These are phyloP conservation scores for Mycena floridula DNA, from an alignment of 768 basidiomycete genomes.

Conservation along the genomic window DNA sequence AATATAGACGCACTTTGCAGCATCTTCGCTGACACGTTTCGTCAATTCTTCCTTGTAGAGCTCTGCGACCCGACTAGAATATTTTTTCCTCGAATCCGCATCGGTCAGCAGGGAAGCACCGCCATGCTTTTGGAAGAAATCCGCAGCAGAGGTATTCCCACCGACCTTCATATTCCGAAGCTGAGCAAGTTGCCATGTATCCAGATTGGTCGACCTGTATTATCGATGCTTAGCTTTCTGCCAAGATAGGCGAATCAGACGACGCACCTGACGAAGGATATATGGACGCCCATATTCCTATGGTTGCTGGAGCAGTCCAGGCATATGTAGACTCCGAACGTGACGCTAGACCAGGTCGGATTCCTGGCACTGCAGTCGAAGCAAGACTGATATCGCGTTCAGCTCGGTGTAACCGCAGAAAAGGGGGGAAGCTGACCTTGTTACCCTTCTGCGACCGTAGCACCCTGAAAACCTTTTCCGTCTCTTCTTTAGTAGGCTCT, in stretches of 20 bases:
- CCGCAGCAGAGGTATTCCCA: slow-evolving; percentile 80
- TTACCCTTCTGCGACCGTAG: slow-evolving; percentile 84
- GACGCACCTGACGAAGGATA: slow-evolving; percentile 90
- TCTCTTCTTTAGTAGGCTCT: slow-evolving; percentile 81
- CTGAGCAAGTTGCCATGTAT: slow-evolving; percentile 88
- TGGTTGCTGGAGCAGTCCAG: slow-evolving; percentile 94
- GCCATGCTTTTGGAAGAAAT: slow-evolving; percentile 89
- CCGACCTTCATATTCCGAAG: slow-evolving; percentile 95
- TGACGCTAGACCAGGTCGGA: slow-evolving; percentile 96
- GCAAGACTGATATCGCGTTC: slow-evolving; percentile 60
- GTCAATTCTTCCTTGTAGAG: slow-evolving; percentile 91
- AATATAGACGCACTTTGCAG: slow-evolving; percentile 40
- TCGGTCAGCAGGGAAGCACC: slow-evolving; percentile 63
- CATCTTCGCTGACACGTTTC: slow-evolving; percentile 74
- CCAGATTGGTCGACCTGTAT: slow-evolving; percentile 88
- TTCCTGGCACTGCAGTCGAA: slow-evolving; percentile 95
- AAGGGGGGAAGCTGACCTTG: slow-evolving; percentile 43
- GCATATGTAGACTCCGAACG: slow-evolving; percentile 96
- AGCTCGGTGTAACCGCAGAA: neutral
- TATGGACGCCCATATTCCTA: slow-evolving; percentile 96
- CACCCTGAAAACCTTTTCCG: slow-evolving; percentile 79
- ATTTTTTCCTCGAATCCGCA: slow-evolving; percentile 83
- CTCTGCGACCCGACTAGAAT: slow-evolving; percentile 76
- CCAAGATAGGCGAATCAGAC: neutral
- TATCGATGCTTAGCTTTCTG: slow-evolving; percentile 6